Conservation (phyloP, 352 stramenopile genomes). For the Peronospora destructor region DNA sequence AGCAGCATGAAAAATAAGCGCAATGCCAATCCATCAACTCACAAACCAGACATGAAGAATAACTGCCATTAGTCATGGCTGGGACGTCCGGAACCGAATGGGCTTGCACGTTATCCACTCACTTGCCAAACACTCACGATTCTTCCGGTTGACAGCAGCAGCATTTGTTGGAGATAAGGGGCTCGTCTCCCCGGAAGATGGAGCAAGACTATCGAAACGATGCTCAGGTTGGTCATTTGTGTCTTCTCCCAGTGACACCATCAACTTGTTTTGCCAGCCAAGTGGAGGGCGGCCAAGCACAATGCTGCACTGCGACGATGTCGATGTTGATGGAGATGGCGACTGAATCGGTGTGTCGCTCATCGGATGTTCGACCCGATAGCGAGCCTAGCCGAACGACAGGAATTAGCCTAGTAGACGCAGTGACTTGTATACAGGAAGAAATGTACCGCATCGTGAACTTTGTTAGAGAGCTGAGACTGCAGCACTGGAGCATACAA, state of each 20-base stretch:
- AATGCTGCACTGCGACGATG: constrained; percentile 40
- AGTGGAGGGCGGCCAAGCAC: constrained; percentile 28
- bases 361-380: not conserved
- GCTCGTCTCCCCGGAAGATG: not conserved
- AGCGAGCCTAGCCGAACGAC: constrained; percentile 2
- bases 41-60: not conserved
- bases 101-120: too few relatives aligned
- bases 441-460: constrained; percentile 3
- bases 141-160: not conserved
- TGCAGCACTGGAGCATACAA: constrained; percentile 19
- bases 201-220: not conserved
- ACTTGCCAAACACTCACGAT: constrained; percentile 9
- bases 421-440: not conserved
- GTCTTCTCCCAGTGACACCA: constrained; percentile 15
- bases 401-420: constrained; percentile 1
- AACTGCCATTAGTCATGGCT: too few relatives aligned
- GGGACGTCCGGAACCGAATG: too few relatives aligned
- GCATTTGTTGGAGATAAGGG: not conserved
- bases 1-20: constrained; percentile 1
- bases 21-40: not conserved
- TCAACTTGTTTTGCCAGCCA: constrained; percentile 38
- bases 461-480: constrained; percentile 16
- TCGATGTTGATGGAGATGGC: constrained; percentile 23
- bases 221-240: not conserved
- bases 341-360: constrained; percentile 12